Evolutionary conservation across 805 yeast species (phyloP).

Genomic region (Myxozyma melibiosi): DNA sequence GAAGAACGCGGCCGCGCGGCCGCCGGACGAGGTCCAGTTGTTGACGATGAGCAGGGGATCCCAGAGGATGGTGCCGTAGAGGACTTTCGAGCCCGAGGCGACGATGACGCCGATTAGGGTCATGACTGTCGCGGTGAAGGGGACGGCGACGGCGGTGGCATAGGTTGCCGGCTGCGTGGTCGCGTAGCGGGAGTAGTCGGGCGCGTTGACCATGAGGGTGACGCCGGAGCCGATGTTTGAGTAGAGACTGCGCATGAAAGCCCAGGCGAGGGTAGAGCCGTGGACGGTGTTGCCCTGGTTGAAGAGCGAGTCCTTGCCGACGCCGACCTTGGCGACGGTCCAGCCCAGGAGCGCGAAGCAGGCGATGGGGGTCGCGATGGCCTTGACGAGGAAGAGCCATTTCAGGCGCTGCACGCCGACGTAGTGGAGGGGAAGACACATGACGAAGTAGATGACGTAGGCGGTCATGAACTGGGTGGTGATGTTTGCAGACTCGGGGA

Average conservation of each 20-base stretch:
- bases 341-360: conserved; percentile 29
- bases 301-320: conserved; percentile 25
- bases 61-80: conserved; percentile 51
- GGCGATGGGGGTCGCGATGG: conserved; percentile 25
- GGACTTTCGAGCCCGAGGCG: conserved; percentile 49
- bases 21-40: conserved; percentile 46
- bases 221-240: conserved; percentile 47
- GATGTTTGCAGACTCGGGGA: conserved; percentile 45
- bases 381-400: conserved; percentile 24
- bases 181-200: conserved; percentile 50
- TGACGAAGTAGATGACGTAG: conserved; percentile 24
- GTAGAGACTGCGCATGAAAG: conserved; percentile 47
- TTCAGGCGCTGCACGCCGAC: conserved; percentile 20
- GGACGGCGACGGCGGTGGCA: conserved; percentile 45
- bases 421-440: conserved; percentile 28
- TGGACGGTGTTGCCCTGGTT: conserved; percentile 37
- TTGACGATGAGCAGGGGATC: conserved; percentile 48
- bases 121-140: conserved; percentile 48
- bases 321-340: conserved; percentile 24
- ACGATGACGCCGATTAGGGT: conserved; percentile 52
- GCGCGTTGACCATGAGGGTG: conserved; percentile 47
- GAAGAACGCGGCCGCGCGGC: conserved; percentile 55
- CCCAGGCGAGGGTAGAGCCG: conserved; percentile 45
- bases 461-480: conserved; percentile 36
- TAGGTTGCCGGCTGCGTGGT: conserved; percentile 42